phyloP scores from a whole-genome alignment of 257 asterid species.

The Solanum pimpinellifolium region DNA sequence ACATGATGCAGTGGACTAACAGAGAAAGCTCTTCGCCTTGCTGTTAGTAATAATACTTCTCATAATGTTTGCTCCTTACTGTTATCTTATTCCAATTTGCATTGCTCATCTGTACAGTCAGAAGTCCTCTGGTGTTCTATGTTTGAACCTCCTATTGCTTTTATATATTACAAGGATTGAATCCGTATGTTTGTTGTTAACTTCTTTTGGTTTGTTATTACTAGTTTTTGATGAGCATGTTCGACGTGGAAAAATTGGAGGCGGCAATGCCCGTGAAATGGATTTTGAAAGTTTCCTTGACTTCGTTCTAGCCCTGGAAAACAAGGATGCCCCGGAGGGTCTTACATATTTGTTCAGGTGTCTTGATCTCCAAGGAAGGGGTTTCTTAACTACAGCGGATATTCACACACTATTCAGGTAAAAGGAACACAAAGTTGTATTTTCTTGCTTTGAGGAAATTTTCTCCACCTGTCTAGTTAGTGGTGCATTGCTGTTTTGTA shows the following conservation, averaged over 20 bases:
- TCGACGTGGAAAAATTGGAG: constrained; percentile 86
- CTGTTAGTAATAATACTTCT: not conserved
- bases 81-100: not conserved
- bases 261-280: constrained; percentile 89
- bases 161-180: not conserved
- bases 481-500: not conserved
- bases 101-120: not conserved
- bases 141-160: not conserved
- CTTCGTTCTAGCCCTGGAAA: constrained; percentile 88
- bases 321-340: constrained; percentile 95
- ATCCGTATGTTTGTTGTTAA: not conserved
- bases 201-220: not conserved
- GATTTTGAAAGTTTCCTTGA: constrained; percentile 94
- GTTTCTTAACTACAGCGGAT: constrained; percentile 89
- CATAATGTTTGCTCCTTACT: not conserved
- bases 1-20: not conserved
- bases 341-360: constrained; percentile 84
- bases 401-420: constrained; percentile 92
- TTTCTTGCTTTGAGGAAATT: not conserved
- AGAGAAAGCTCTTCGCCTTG: not conserved
- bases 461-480: not conserved
- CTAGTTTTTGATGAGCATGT: constrained; percentile 95
- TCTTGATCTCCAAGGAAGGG: constrained; percentile 90
- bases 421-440: not conserved
- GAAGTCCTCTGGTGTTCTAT: not conserved